A percentile compares a stretch with the other conserved stretches of the same genome.
phyloP scores from a whole-genome alignment of 495 filamentous ascomycete species.

The Xylaria longipes region DNA sequence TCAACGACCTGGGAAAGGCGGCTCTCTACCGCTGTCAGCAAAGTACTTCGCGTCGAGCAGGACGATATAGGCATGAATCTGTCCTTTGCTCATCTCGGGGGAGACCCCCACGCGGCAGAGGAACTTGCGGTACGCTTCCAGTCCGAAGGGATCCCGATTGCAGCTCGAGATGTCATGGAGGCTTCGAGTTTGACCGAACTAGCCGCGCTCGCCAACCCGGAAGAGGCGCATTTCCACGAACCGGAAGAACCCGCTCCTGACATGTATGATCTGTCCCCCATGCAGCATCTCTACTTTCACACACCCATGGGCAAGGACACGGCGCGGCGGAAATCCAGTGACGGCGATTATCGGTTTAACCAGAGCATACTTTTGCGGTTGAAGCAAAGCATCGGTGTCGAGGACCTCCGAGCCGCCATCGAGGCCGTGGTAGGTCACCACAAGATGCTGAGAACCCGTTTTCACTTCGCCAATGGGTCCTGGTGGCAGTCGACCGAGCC shows the following conservation, averaged over 20 bases:
- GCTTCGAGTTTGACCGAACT: conserved; percentile 40
- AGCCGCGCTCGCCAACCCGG: conserved; percentile 37
- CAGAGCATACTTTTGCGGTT: conserved; percentile 70
- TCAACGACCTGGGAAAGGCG: conserved; percentile 45
- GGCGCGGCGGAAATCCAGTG: conserved; percentile 45
- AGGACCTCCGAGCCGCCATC: conserved; percentile 59
- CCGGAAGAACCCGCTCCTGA: conserved; percentile 48
- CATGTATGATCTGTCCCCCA: conserved; percentile 70
- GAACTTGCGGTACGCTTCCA: conserved; percentile 47
- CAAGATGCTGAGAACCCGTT: conserved; percentile 77
- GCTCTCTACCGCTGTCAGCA: conserved; percentile 48
- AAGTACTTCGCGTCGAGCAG: conserved; percentile 44
- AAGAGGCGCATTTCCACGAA: conserved; percentile 19
- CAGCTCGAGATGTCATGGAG: conserved; percentile 34
- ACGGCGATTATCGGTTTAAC: conserved; percentile 73
- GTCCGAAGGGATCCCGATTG: conserved; percentile 48
- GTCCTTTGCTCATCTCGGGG: conserved; percentile 52
- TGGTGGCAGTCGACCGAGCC: conserved; percentile 53
- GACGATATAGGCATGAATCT: conserved; percentile 51
- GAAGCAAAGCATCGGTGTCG: conserved; percentile 53
- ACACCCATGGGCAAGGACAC: conserved; percentile 48
- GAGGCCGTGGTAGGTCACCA: conserved; percentile 67
- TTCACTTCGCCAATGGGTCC: conserved; percentile 45
- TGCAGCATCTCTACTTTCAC: conserved; percentile 74
- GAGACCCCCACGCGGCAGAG: conserved; percentile 50